phyloP scores from a whole-genome alignment of 805 yeast species.

The Cyberlindnera xylosilytica region DNA sequence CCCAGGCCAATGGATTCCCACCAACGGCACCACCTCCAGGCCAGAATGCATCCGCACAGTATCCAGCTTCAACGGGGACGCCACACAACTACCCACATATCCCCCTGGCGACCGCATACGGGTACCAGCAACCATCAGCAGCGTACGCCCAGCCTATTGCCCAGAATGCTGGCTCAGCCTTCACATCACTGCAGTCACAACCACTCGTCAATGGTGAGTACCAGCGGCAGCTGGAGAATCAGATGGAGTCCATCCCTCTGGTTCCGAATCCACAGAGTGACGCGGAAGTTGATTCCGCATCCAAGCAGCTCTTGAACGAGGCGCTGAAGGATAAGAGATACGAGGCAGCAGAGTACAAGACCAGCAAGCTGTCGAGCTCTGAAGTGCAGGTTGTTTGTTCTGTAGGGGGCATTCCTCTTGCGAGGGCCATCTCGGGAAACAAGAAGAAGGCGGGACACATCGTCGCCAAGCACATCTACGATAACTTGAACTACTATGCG shows the following conservation, averaged over 20 bases:
- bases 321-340: conserved; percentile 7
- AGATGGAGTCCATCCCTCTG: neutral
- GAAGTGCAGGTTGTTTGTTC: conserved; percentile 19
- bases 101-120: too few relatives aligned
- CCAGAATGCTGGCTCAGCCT: too few relatives aligned
- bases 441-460: conserved; percentile 21
- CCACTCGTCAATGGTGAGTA: neutral
- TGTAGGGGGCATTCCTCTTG: conserved; percentile 11
- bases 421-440: conserved; percentile 14
- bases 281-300: conserved; percentile 5
- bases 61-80: too few relatives aligned
- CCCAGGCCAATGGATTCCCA: too few relatives aligned
- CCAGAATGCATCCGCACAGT: too few relatives aligned
- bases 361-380: conserved; percentile 15
- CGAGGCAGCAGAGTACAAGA: conserved; percentile 17
- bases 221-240: conserved; percentile 1
- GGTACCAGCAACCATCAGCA: too few relatives aligned
- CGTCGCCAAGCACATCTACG: conserved; percentile 15
- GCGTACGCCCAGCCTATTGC: too few relatives aligned
- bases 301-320: conserved; percentile 15
- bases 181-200: too few relatives aligned
- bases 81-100: too few relatives aligned
- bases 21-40: too few relatives aligned
- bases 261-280: conserved; percentile 1
- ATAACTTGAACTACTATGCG: conserved; percentile 10